These are phyloP conservation scores for Westerdykella ornata DNA, from an alignment of 2,329 filamentous ascomycete genomes.

Conservation along the genomic window DNA sequence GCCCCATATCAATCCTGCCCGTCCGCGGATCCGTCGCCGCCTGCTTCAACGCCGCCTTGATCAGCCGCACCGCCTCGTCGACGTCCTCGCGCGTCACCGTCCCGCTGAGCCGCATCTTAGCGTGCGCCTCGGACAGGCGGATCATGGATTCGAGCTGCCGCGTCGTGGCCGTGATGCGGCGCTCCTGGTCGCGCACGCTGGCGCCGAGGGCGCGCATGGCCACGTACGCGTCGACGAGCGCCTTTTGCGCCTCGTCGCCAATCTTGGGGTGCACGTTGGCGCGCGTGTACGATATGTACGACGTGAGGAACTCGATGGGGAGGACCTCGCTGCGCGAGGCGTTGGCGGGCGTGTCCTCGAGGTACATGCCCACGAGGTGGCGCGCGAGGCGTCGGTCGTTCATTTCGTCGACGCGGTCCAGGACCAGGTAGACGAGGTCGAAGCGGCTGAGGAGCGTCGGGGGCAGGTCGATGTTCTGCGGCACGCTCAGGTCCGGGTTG, in stretches of 20 bases:
- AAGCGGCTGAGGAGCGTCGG: slow-evolving; percentile 93
- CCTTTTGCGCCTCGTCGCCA: slow-evolving; percentile 70
- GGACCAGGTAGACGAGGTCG: slow-evolving; percentile 91
- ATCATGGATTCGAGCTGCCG: slow-evolving; percentile 98
- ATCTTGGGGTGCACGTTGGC: slow-evolving; percentile 77
- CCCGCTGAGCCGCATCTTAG: slow-evolving; percentile 84
- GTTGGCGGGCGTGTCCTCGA: slow-evolving; percentile 88
- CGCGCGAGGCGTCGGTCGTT: slow-evolving; percentile 81
- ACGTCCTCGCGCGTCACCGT: slow-evolving; percentile 78
- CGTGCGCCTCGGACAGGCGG: slow-evolving; percentile 89
- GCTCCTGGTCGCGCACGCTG: slow-evolving; percentile 68
- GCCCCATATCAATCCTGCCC: slow-evolving; percentile 91
- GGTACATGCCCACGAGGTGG: slow-evolving; percentile 91
- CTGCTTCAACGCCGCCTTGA: slow-evolving; percentile 90
- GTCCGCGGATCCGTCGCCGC: slow-evolving; percentile 89
- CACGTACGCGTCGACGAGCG: slow-evolving; percentile 81
- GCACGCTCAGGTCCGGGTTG: slow-evolving; percentile 90
- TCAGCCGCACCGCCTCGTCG: slow-evolving; percentile 81
- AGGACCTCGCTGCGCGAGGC: slow-evolving; percentile 68
- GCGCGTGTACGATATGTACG: slow-evolving; percentile 95
- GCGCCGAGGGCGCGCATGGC: slow-evolving; percentile 86
- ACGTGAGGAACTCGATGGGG: slow-evolving; percentile 88
- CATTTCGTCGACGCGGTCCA: slow-evolving; percentile 88
- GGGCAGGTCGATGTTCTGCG: slow-evolving; percentile 95
- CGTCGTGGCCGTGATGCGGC: slow-evolving; percentile 95